Evolutionary conservation across 2,329 filamentous ascomycete species (phyloP), one percentile per base, ranked within the genome.

Genomic region (Fusarium pininemorale): DNA sequence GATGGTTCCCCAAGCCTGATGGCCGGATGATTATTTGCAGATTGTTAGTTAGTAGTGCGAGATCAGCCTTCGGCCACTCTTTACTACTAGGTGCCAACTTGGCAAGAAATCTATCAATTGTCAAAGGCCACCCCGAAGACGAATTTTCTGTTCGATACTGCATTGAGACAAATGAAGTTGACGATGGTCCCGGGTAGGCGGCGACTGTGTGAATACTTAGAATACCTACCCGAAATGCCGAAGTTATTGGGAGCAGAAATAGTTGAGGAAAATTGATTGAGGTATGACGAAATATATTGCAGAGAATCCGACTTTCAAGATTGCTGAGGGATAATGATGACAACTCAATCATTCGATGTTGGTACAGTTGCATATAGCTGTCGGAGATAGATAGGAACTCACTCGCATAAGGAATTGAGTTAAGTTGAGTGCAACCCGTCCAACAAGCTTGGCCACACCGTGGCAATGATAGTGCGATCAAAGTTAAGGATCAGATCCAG

Each of bases 401-500:
- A 44, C 30, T 67, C 41, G 48, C 24, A 51, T 37, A 47, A 39
- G 35, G 35, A 60, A 68, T 71, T 74, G 54, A 60, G 48, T 63
- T 57, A 38, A 73, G 69, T 73, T 76, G 75, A 70, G 64, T 73
- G 75, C 48, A 71, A 76, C 73, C 66, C 63, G 47, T 53, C 64
- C 63, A 32, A 47, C 45, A 62, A 67, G 24, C 51, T 63, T 60
- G 60, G 48, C 62, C 64, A 68, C 68, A 70, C 62, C 57, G 67
- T 77, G 70, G 73, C 70, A 70, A 78, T n/a, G 63, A 69, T 35
- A 65, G 45, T 63, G 42, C 50, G 62, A 58, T 45, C 51, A 70
- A 70, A 57, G 57, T 65, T 30, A 58, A 37, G 56, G 59, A 67
- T 66, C 64, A 35, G 57, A 69, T 42, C 42, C 28, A 65, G 57